A percentile compares a stretch with the other conserved stretches of the same genome.
Evolutionary conservation across 164 flowering plant species (phyloP).

Genomic region (Macadamia tetraphylla): DNA sequence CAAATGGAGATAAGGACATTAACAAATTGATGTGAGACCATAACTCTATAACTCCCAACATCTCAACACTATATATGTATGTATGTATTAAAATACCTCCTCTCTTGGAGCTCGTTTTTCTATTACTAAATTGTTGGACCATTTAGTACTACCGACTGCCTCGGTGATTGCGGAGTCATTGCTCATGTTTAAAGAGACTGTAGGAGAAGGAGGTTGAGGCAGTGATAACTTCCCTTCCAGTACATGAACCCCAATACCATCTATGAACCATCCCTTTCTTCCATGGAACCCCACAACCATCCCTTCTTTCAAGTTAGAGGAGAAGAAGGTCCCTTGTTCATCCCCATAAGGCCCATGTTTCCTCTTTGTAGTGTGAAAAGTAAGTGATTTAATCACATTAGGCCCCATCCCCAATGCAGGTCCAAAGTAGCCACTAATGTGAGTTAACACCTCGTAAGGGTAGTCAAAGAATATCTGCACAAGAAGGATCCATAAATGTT

Average conservation of each 20-base stretch:
- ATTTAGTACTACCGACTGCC: constrained; percentile 29
- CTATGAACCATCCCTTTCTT: constrained; percentile 57
- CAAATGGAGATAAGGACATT: background rate
- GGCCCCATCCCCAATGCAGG: constrained; percentile 70
- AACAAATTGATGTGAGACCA: background rate
- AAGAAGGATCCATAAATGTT: background rate
- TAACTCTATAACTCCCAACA: too few relatives aligned
- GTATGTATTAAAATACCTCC: constrained; percentile 31
- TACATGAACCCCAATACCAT: constrained; percentile 71
- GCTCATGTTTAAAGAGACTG: constrained; percentile 5
- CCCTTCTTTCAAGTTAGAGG: constrained; percentile 42
- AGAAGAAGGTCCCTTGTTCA: constrained; percentile 58
- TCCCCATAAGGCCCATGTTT: constrained; percentile 81
- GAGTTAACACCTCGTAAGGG: constrained; percentile 65
- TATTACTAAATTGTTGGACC: constrained; percentile 39
- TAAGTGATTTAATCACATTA: constrained; percentile 53
- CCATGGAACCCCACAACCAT: constrained; percentile 78
- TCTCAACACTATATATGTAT: too few relatives aligned
- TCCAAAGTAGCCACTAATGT: constrained; percentile 58
- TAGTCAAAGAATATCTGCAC: constrained; percentile 64
- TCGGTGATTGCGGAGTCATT: constrained; percentile 17
- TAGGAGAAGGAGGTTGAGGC: constrained; percentile 13
- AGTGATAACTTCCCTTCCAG: constrained; percentile 44
- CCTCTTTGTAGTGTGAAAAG: constrained; percentile 67
- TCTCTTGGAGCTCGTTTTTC: constrained; percentile 27